Conservation (phyloP, 495 filamentous ascomycete species). For the Massariosphaeria phaeospora region DNA sequence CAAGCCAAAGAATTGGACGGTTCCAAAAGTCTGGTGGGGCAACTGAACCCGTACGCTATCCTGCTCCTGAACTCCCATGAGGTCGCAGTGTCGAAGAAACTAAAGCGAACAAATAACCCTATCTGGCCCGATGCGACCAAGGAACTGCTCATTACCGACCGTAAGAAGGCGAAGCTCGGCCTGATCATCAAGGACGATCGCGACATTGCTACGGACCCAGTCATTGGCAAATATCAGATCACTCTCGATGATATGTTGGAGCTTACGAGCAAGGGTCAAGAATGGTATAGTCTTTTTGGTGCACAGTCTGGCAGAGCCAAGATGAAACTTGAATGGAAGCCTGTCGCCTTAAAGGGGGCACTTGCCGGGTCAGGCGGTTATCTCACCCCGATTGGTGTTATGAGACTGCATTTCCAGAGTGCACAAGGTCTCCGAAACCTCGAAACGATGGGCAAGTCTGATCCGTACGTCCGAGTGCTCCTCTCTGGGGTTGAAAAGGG, state of each 20-base stretch:
- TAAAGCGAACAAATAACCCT: conserved; percentile 95
- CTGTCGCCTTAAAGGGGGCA: conserved; percentile 73
- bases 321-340: conserved; percentile 89
- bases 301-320: conserved; percentile 81
- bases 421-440: conserved; percentile 81
- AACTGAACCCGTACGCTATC: conserved; percentile 83
- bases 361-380: conserved; percentile 79
- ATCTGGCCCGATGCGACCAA: conserved; percentile 87
- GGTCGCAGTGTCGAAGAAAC: conserved; percentile 74
- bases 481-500: conserved; percentile 85
- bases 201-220: conserved; percentile 74
- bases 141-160: conserved; percentile 89
- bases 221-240: conserved; percentile 88
- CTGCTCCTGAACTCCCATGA: conserved; percentile 86
- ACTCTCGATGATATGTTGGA: conserved; percentile 89
- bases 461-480: conserved; percentile 85
- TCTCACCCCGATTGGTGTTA: conserved; percentile 84
- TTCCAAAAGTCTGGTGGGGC: conserved; percentile 80
- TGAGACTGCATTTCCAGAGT: conserved; percentile 86
- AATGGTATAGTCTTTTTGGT: conserved; percentile 89
- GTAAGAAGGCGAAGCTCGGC: conserved; percentile 81
- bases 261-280: conserved; percentile 83
- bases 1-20: conserved; percentile 94
- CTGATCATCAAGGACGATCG: conserved; percentile 92
- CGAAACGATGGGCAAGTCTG: conserved; percentile 93